Evolutionary conservation across 1,139 yeast genomes (phyloP).

Genomic region (Yamadazyma triangularis): DNA sequence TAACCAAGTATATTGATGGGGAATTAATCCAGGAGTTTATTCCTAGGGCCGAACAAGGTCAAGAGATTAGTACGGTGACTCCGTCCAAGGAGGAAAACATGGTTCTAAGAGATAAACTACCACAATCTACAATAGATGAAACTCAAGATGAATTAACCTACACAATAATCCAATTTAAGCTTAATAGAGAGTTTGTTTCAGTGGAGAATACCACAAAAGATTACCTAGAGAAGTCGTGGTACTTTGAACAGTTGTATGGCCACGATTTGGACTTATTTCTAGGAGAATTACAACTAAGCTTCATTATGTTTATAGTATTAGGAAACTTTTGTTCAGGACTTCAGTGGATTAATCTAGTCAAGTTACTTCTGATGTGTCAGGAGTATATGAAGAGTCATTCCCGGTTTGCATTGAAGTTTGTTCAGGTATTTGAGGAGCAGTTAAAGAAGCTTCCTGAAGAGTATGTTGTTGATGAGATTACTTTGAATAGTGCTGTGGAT

Average conservation of each 20-base stretch:
- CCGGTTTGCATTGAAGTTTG: conserved; percentile 13
- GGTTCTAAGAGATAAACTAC: conserved; percentile 16
- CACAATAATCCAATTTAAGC: conserved; percentile 20
- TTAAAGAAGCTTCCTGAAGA: conserved; percentile 20
- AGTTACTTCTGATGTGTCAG: conserved; percentile 20
- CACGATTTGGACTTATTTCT: conserved; percentile 17
- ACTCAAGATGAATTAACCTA: conserved; percentile 16
- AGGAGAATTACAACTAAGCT: conserved; percentile 24
- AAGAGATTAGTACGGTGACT: conserved; percentile 19
- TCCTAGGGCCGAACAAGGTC: conserved; percentile 6
- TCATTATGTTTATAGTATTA: conserved; percentile 19
- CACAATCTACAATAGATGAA: conserved; percentile 7
- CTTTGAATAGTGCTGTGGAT: conserved; percentile 15
- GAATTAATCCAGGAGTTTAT: conserved; percentile 19
- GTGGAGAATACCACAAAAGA: conserved; percentile 15
- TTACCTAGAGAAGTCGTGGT: conserved; percentile 27
- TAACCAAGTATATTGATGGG: conserved; percentile 16
- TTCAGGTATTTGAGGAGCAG: conserved; percentile 15
- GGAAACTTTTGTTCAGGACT: conserved; percentile 29
- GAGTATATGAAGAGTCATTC: conserved; percentile 9
- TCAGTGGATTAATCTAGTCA: conserved; percentile 24
- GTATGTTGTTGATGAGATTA: conserved; percentile 17
- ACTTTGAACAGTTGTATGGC: conserved; percentile 17
- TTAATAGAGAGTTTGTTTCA: conserved; percentile 5
- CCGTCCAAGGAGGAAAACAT: conserved; percentile 27